These are phyloP conservation scores for Leccinum obscurum DNA, from an alignment of 768 basidiomycete species.

Conservation along the genomic window DNA sequence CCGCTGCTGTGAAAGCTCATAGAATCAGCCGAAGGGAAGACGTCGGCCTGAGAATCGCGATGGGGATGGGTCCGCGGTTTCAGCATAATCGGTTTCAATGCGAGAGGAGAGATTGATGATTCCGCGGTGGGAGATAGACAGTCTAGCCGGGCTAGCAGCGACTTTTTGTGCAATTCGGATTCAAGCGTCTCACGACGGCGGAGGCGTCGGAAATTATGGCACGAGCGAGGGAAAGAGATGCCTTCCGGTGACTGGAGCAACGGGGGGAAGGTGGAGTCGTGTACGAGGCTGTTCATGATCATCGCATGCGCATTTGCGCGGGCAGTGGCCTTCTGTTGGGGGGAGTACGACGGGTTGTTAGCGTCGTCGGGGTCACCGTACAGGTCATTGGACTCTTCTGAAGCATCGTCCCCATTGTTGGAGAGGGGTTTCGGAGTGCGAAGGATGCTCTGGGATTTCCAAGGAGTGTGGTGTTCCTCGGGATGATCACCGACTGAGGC, in stretches of 20 bases:
- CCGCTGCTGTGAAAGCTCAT: conserved; percentile 45
- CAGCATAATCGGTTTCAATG: conserved; percentile 32
- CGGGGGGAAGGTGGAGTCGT: conserved; percentile 45
- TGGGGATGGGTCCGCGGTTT: conserved; percentile 32
- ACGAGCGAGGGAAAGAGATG: conserved; percentile 57
- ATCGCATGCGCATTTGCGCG: conserved; percentile 42
- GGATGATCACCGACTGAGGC: conserved; percentile 27
- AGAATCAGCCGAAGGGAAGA: conserved; percentile 20
- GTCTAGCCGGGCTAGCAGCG: conserved; percentile 48
- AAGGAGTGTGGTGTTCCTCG: conserved; percentile 29
- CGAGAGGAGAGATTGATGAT: conserved; percentile 46
- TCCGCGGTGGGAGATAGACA: conserved; percentile 42
- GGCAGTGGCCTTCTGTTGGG: conserved; percentile 33
- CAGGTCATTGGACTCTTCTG: conserved; percentile 40
- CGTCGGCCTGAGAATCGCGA: conserved; percentile 35
- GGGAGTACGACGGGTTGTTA: conserved; percentile 15
- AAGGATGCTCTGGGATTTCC: conserved; percentile 29
- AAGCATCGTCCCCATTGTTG: conserved; percentile 35
- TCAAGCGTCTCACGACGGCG: conserved; percentile 41
- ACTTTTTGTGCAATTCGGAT: conserved; percentile 49
- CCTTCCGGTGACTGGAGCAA: conserved; percentile 41
- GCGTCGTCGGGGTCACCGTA: conserved; percentile 24
- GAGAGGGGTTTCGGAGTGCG: conserved; percentile 24
- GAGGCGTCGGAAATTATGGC: conserved; percentile 41
- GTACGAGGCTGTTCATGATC: conserved; percentile 48